phyloP scores from a whole-genome alignment of 1,284 basidiomycete genomes.

The Puccinia horiana region DNA sequence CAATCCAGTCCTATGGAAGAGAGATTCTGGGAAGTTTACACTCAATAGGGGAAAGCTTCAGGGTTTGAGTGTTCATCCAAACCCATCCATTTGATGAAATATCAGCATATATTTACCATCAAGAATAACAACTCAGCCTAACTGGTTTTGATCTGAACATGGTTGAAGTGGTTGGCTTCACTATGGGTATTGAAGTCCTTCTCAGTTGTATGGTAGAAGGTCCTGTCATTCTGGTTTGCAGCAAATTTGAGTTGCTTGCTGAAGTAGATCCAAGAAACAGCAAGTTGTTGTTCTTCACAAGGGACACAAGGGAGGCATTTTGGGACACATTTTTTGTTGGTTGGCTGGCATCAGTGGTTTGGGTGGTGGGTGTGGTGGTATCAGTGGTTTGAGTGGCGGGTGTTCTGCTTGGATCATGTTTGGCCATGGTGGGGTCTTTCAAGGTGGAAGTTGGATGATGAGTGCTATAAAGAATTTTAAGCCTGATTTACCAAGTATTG shows the following conservation, averaged over 20 bases:
- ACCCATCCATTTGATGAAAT: not conserved
- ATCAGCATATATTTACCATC: not conserved
- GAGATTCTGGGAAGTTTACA: conserved; percentile 8
- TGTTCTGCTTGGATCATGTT: too few species aligned
- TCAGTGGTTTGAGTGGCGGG: too few species aligned
- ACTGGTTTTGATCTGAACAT: not conserved
- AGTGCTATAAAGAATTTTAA: too few species aligned
- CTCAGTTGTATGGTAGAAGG: not conserved
- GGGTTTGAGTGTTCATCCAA: conserved; percentile 6
- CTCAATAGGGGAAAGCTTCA: not conserved
- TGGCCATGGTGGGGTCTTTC: too few species aligned
- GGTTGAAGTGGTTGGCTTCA: not conserved
- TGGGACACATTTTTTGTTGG: not conserved
- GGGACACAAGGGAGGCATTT: too few species aligned
- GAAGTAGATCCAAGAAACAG: too few species aligned
- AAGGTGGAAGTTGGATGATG: too few species aligned
- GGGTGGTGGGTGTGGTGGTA: not conserved
- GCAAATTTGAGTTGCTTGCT: too few species aligned
- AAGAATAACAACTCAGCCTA: not conserved
- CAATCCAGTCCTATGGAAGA: not conserved
- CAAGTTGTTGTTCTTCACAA: too few species aligned
- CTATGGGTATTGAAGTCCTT: too few species aligned
- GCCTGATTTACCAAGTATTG: too few species aligned
- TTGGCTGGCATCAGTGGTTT: not conserved
- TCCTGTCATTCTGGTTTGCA: not conserved